Evolutionary conservation across 129 eudicot genomes (phyloP).

Genomic region (Tagetes erecta): DNA sequence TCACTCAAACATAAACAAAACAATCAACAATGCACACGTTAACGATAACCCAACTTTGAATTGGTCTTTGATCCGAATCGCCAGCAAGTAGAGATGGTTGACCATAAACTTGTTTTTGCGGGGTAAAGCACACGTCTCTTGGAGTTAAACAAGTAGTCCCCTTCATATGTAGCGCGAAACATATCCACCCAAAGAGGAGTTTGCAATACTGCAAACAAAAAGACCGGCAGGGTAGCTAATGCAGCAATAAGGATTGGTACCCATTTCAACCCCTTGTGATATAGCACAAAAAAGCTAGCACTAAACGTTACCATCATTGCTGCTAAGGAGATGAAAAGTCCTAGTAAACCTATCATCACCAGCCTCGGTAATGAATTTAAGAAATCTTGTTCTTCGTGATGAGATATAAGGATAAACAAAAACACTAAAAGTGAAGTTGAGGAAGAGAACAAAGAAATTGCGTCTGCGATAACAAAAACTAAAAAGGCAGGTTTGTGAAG

Average conservation of each 20-base stretch:
- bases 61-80: too few relatives aligned
- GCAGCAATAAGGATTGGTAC: neutral
- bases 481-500: neutral
- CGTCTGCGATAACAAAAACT: neutral
- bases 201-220: neutral
- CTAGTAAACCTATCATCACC: neutral
- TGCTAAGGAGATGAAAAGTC: too few relatives aligned
- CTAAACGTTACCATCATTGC: neutral
- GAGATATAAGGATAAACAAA: neutral
- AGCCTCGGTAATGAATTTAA: neutral
- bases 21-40: too few relatives aligned
- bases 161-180: neutral
- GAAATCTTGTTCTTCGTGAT: neutral
- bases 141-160: too few relatives aligned
- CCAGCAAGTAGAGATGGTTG: too few relatives aligned
- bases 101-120: too few relatives aligned
- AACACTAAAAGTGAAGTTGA: constrained; percentile 6
- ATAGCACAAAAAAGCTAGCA: neutral
- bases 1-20: too few relatives aligned
- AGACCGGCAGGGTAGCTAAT: neutral
- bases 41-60: too few relatives aligned
- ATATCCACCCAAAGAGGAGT: neutral
- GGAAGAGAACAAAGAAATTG: neutral
- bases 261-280: neutral
- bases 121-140: too few relatives aligned